phyloP scores from a whole-genome alignment of 1,284 basidiomycete species.

The Ustilago loliicola region DNA sequence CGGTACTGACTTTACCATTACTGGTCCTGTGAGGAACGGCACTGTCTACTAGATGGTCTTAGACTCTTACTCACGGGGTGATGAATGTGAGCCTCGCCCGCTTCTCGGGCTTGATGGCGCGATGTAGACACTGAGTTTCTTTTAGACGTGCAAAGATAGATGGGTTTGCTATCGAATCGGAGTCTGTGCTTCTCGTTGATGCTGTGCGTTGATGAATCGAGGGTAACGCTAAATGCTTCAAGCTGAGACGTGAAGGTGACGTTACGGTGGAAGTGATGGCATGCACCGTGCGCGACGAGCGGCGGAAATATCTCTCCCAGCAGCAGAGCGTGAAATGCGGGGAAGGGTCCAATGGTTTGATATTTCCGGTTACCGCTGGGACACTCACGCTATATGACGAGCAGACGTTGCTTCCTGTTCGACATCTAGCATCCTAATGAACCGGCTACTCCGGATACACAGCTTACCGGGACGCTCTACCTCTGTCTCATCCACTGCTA shows the following conservation, averaged over 20 bases:
- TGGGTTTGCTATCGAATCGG: too few species aligned
- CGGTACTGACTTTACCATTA: slow-evolving; percentile 60
- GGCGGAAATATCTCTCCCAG: neutral
- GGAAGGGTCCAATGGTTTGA: neutral
- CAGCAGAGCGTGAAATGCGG: slow-evolving; percentile 4
- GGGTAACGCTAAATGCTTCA: too few species aligned
- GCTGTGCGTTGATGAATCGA: neutral
- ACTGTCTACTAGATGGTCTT: slow-evolving; percentile 35
- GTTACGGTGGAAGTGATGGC: too few species aligned
- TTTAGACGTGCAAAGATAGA: too few species aligned
- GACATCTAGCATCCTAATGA: neutral
- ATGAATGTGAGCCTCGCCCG: neutral
- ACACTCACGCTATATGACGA: neutral
- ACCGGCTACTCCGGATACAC: neutral
- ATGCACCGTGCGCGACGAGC: neutral
- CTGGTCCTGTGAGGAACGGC: slow-evolving; percentile 54
- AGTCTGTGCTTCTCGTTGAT: too few species aligned
- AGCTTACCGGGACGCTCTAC: neutral
- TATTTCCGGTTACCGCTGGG: slow-evolving; percentile 1
- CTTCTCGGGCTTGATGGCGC: neutral
- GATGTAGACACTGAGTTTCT: neutral
- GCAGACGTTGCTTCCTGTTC: neutral
- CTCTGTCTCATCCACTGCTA: neutral
- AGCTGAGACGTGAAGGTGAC: too few species aligned
- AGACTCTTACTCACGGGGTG: too few species aligned